Conservation (phyloP, 176 grass and related monocot species). For the Calamus simplicifolius region DNA sequence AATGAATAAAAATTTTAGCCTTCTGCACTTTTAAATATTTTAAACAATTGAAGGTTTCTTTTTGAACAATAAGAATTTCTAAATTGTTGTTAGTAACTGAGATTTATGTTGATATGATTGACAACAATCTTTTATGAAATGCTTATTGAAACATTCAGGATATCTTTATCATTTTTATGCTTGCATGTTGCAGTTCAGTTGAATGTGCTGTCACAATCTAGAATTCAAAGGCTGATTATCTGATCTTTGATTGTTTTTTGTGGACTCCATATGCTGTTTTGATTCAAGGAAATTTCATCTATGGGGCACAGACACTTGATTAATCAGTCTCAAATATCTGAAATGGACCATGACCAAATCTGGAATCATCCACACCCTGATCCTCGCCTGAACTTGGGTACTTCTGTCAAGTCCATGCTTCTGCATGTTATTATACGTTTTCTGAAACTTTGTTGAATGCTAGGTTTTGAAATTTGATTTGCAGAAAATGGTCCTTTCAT, state of each 20-base stretch:
- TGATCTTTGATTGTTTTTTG: neutral
- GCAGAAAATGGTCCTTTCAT: constrained; percentile 8
- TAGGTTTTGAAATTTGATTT: neutral
- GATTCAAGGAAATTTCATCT: neutral
- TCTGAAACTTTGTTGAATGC: neutral
- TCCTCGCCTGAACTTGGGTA: neutral
- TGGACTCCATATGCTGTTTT: neutral
- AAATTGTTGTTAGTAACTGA: too few species aligned
- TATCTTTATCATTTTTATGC: too few species aligned
- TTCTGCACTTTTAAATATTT: too few species aligned
- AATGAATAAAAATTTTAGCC: too few species aligned
- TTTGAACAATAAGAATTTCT: too few species aligned
- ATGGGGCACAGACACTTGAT: constrained; percentile 4
- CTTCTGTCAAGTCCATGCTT: neutral
- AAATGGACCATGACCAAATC: constrained; percentile 3
- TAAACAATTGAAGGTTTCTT: too few species aligned
- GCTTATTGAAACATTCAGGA: too few species aligned
- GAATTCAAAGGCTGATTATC: too few species aligned
- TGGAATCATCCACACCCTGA: constrained; percentile 1
- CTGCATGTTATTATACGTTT: neutral
- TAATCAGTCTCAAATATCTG: neutral
- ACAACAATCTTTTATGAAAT: too few species aligned
- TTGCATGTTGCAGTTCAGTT: too few species aligned
- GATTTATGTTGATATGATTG: too few species aligned
- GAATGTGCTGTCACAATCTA: too few species aligned